Evolutionary conservation across 2,329 filamentous ascomycete species (phyloP).

Genomic region (Penicillium sp.): DNA sequence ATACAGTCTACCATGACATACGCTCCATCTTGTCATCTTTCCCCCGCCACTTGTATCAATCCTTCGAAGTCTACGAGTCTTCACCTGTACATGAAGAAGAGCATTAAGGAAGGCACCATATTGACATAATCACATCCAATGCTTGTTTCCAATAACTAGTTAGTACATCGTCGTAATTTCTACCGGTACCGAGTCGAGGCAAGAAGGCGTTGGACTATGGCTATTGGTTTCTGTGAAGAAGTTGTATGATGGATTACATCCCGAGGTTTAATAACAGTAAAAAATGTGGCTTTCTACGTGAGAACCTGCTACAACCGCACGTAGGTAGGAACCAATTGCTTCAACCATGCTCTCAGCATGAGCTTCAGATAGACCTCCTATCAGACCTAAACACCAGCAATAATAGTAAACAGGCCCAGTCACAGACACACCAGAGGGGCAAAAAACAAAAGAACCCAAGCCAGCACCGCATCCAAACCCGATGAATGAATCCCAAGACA

Average conservation of each 20-base stretch:
- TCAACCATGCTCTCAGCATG: slow-evolving; percentile 6
- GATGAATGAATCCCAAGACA: slow-evolving; percentile 3
- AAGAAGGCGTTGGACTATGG: neutral
- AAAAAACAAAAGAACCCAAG: neutral
- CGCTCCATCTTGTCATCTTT: neutral
- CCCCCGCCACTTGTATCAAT: neutral
- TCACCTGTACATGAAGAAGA: slow-evolving; percentile 13
- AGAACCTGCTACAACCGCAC: neutral
- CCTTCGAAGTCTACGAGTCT: neutral
- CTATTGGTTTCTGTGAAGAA: slow-evolving; percentile 6
- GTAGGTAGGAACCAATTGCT: neutral
- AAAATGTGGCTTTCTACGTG: no score
- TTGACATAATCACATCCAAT: slow-evolving; percentile 5
- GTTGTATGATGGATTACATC: neutral
- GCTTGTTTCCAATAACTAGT: no score
- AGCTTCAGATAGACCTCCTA: neutral
- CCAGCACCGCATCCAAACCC: slow-evolving; percentile 6
- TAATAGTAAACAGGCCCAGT: neutral
- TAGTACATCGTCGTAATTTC: slow-evolving; percentile 7
- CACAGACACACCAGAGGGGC: neutral
- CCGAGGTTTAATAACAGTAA: no score
- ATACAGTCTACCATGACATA: no score
- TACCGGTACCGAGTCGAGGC: slow-evolving; percentile 10
- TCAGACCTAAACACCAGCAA: slow-evolving; percentile 2
- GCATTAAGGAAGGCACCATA: slow-evolving; percentile 2